Evolutionary conservation across 768 basidiomycete species (phyloP).

Genomic region (Pleurotus pulmonarius): DNA sequence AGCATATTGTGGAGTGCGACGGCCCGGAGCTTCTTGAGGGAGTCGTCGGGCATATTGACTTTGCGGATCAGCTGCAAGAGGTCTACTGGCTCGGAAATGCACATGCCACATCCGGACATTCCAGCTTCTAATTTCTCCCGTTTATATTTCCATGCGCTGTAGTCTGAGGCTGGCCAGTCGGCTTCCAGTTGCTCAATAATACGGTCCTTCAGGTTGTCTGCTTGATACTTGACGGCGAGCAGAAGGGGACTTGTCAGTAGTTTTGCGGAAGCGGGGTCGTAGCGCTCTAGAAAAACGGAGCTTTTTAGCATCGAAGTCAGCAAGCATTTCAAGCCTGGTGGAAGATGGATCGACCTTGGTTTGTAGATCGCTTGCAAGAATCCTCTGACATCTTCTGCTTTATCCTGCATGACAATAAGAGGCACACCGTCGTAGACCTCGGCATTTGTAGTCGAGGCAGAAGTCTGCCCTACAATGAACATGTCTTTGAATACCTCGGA

Average conservation of each 20-base stretch:
- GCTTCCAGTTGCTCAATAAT: background rate
- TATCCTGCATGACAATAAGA: conserved; percentile 12
- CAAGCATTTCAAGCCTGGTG: background rate
- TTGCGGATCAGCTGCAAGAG: no score
- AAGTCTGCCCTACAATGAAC: conserved; percentile 7
- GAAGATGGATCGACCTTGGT: background rate
- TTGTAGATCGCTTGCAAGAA: conserved; percentile 10
- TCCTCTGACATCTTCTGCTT: conserved; percentile 3
- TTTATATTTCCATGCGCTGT: background rate
- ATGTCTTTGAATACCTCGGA: conserved; percentile 11
- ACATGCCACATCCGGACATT: no score
- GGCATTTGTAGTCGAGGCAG: background rate
- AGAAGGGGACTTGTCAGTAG: background rate
- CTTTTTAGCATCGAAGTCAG: background rate
- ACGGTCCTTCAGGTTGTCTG: background rate
- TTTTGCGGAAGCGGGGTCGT: background rate
- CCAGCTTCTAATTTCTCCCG: no score
- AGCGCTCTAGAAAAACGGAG: background rate
- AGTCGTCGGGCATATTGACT: no score
- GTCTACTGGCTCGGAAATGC: no score
- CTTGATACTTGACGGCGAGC: conserved; percentile 8
- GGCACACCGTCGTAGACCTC: conserved; percentile 11
- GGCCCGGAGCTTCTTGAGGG: no score
- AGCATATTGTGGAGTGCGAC: no score
- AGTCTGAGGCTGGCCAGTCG: background rate